Conservation (phyloP, 2,329 filamentous ascomycete genomes). For the Sclerotinia spermophila region DNA sequence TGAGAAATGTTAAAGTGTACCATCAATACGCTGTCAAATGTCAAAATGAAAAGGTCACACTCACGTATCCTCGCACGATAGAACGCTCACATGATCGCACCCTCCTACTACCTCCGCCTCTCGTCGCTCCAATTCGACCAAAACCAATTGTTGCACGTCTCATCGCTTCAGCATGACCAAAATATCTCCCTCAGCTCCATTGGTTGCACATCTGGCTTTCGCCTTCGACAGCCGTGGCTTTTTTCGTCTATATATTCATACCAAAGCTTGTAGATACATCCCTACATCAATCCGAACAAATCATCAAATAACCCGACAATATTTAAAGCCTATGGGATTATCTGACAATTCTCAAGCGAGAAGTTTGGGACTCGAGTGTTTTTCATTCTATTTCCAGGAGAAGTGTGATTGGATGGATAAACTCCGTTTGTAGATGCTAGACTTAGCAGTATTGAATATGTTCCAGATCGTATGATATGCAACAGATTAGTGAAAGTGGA, state of each 20-base stretch:
- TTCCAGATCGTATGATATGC: constrained; percentile 9
- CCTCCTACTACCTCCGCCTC: not conserved
- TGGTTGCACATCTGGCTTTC: not conserved
- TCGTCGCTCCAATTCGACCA: not conserved
- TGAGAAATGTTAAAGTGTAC: not conserved
- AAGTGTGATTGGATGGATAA: not conserved
- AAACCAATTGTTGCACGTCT: not conserved
- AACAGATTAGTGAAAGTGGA: not conserved
- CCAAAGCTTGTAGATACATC: not conserved
- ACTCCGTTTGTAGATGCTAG: not conserved
- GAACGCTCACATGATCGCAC: not conserved
- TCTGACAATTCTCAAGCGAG: not conserved
- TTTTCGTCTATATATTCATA: not conserved
- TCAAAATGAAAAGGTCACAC: not conserved
- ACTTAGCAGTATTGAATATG: not conserved
- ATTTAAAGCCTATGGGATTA: not conserved
- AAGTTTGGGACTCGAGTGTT: not conserved
- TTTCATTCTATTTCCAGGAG: not conserved
- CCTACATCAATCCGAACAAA: not conserved
- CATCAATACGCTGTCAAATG: not conserved
- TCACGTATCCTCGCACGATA: not conserved
- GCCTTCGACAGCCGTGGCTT: not conserved
- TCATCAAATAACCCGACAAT: not conserved
- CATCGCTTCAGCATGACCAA: not conserved
- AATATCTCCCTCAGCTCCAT: not conserved